Percentiles rank a stretch among this genome's conserved stretches.
Evolutionary conservation across 164 flowering plant genomes (phyloP).

Genomic region (Vitis rotundifolia): DNA sequence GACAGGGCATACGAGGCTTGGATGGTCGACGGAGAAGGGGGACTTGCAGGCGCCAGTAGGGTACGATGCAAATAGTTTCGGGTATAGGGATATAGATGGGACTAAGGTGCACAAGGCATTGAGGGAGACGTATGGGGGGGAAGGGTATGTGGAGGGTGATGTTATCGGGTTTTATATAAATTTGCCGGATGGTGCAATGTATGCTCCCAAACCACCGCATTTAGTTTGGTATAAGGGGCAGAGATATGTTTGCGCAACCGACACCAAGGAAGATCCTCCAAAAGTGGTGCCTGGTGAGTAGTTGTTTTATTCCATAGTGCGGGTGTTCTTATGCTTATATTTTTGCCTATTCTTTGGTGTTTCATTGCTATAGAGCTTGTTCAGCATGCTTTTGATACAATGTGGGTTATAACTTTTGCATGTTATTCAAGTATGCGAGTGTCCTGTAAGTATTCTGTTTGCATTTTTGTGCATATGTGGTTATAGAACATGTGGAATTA

Average conservation of each 20-base stretch:
- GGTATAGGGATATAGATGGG: slow-evolving; percentile 94
- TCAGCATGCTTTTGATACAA: not conserved
- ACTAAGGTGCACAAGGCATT: slow-evolving; percentile 82
- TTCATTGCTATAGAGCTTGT: not conserved
- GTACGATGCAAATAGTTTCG: slow-evolving; percentile 86
- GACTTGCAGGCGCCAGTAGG: slow-evolving; percentile 99
- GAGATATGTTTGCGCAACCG: slow-evolving; percentile 63
- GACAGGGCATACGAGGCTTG: slow-evolving; percentile 87
- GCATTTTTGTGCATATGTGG: too few relatives aligned
- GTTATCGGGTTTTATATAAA: slow-evolving; percentile 90
- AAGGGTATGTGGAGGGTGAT: slow-evolving; percentile 89
- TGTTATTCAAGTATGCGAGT: not conserved
- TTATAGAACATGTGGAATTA: too few relatives aligned
- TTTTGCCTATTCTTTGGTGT: not conserved
- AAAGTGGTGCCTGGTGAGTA: slow-evolving; percentile 88
- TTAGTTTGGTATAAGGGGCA: slow-evolving; percentile 84
- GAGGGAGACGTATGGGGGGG: slow-evolving; percentile 92
- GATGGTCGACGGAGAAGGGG: slow-evolving; percentile 97
- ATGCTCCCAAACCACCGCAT: slow-evolving; percentile 68
- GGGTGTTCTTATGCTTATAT: not conserved
- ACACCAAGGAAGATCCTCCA: slow-evolving; percentile 77
- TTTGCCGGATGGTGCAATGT: slow-evolving; percentile 74
- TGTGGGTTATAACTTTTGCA: not conserved
- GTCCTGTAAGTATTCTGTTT: too few relatives aligned
- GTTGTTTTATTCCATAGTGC: not conserved